Percentiles rank a stretch among this genome's conserved stretches.
phyloP scores from a whole-genome alignment of 176 grass and related monocot species.

The Pontederia crassipes region DNA sequence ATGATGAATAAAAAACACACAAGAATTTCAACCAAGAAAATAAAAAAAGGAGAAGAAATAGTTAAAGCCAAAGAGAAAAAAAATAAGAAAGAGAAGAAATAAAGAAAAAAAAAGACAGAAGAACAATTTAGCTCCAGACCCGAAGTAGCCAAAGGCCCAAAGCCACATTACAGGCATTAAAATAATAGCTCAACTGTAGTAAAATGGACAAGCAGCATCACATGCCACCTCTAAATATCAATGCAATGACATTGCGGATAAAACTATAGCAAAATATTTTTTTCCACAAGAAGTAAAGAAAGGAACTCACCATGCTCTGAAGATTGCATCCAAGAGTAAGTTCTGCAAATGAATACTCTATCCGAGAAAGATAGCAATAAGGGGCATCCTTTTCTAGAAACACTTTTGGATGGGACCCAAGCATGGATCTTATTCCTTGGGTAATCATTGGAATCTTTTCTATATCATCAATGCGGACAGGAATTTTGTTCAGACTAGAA shows the following conservation, averaged over 20 bases:
- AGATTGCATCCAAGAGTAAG: constrained; percentile 78
- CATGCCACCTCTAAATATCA: neutral
- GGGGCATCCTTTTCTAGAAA: constrained; percentile 52
- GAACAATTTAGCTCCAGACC: too few species aligned
- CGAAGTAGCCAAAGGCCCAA: too few species aligned
- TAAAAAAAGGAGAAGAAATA: too few species aligned
- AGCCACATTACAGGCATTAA: too few species aligned
- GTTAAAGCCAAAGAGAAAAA: too few species aligned
- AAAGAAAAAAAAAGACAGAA: too few species aligned
- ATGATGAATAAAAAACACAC: too few species aligned
- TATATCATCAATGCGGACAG: constrained; percentile 60
- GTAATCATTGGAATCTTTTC: constrained; percentile 59
- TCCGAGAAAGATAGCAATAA: constrained; percentile 71
- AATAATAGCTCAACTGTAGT: too few species aligned
- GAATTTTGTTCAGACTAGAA: constrained; percentile 30
- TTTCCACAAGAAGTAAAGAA: neutral
- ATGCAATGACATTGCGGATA: neutral
- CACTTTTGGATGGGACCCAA: constrained; percentile 56
- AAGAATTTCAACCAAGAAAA: too few species aligned
- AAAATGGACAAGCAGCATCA: too few species aligned
- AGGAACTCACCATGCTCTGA: constrained; percentile 54
- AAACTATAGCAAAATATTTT: neutral
- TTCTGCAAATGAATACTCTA: constrained; percentile 65
- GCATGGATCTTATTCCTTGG: constrained; percentile 56
- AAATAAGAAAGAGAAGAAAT: too few species aligned